Evolutionary conservation across 2,329 filamentous ascomycete genomes (phyloP).

Genomic region (Claviceps sp.): DNA sequence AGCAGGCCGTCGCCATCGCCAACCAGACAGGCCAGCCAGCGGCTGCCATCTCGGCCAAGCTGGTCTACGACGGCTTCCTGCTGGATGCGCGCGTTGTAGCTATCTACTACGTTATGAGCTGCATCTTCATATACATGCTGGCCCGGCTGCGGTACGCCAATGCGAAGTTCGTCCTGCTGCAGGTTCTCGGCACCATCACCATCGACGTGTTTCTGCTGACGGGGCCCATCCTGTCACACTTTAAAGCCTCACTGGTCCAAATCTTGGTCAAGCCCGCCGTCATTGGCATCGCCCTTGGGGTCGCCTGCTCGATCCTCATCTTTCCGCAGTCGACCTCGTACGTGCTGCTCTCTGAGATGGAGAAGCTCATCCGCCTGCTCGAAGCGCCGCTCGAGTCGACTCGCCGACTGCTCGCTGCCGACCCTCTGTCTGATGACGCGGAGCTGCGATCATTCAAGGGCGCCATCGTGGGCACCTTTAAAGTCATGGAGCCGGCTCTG

Average conservation of each 20-base stretch:
- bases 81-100: conserved; percentile 31
- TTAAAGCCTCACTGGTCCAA: conserved; percentile 24
- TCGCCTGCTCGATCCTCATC: conserved; percentile 29
- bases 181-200: conserved; percentile 34
- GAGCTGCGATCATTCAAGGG: conserved; percentile 16
- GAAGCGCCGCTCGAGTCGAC: conserved; percentile 20
- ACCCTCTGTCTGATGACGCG: conserved; percentile 11
- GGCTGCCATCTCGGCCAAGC: conserved; percentile 17
- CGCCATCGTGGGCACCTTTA: conserved; percentile 22
- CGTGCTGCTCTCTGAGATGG: conserved; percentile 22
- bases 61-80: conserved; percentile 32
- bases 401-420: conserved; percentile 9
- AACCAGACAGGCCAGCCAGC: conserved; percentile 12
- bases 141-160: conserved; percentile 30
- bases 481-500: conserved; percentile 23
- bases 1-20: conserved; percentile 21
- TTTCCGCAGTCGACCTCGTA: conserved; percentile 37
- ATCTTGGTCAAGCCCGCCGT: conserved; percentile 30
- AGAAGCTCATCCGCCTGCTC: conserved; percentile 18
- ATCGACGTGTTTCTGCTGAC: conserved; percentile 30
- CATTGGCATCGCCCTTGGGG: conserved; percentile 30
- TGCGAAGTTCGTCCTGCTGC: conserved; percentile 29
- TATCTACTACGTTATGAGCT: conserved; percentile 23
- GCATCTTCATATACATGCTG: conserved; percentile 29
- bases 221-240: conserved; percentile 27